Conservation (phyloP, 768 basidiomycete species). For the Macrolepiota dolichaula region DNA sequence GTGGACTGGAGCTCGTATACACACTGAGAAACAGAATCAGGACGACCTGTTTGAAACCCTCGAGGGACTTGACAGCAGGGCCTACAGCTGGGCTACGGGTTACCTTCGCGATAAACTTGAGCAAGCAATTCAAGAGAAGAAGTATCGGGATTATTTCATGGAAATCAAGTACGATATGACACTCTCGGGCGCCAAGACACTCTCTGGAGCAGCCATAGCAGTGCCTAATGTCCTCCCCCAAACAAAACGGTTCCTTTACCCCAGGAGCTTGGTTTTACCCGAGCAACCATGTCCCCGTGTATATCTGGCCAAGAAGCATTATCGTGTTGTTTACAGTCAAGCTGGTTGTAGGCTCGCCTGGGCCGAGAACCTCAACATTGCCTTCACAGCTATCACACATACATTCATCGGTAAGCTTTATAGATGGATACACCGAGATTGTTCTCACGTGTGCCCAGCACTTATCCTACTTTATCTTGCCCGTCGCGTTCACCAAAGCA, state of each 20-base stretch:
- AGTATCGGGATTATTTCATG: too few relatives aligned
- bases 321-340: neutral
- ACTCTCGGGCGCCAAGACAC: neutral
- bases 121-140: neutral
- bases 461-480: conserved; percentile 9
- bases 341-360: conserved; percentile 18
- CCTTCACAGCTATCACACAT: neutral
- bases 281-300: neutral
- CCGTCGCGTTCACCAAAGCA: conserved; percentile 10
- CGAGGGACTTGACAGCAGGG: neutral
- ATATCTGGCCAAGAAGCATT: neutral
- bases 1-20: conserved; percentile 14
- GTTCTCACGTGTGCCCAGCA: too few relatives aligned
- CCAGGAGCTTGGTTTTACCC: too few relatives aligned
- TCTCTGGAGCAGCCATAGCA: neutral
- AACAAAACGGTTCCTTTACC: too few relatives aligned
- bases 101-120: neutral
- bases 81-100: neutral
- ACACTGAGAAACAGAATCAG: conserved; percentile 16
- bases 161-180: too few relatives aligned
- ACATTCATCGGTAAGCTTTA: neutral
- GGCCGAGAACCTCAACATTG: conserved; percentile 19
- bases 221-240: too few relatives aligned
- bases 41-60: conserved; percentile 10
- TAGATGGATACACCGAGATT: neutral